phyloP scores from a whole-genome alignment of 768 basidiomycete genomes.

The Crassisporium funariophilum region DNA sequence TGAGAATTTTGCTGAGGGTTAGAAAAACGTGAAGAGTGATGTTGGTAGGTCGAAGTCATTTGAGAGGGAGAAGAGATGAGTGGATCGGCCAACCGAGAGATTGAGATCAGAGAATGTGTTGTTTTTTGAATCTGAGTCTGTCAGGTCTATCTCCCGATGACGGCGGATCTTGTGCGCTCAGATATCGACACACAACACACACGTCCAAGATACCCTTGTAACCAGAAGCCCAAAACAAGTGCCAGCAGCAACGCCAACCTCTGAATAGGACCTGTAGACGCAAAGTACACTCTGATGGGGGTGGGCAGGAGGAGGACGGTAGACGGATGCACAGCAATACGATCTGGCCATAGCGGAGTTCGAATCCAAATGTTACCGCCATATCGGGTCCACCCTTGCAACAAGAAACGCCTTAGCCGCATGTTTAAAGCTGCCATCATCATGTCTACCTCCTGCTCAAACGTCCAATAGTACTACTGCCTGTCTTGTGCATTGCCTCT shows the following conservation, averaged over 20 bases:
- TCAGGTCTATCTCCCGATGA: slow-evolving; percentile 66
- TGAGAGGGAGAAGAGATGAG: slow-evolving; percentile 20
- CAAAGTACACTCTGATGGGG: slow-evolving; percentile 14
- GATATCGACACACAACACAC: slow-evolving; percentile 13
- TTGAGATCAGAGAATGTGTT: slow-evolving; percentile 41
- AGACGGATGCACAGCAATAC: slow-evolving; percentile 14
- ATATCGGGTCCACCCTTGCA: slow-evolving; percentile 29
- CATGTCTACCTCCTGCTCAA: slow-evolving; percentile 11
- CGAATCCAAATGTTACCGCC: slow-evolving; percentile 25
- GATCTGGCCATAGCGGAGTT: slow-evolving; percentile 38
- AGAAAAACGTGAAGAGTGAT: slow-evolving; percentile 34
- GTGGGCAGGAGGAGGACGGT: slow-evolving; percentile 22
- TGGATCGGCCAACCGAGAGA: slow-evolving; percentile 37
- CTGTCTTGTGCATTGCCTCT: slow-evolving; percentile 2
- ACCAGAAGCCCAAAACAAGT: too few species aligned
- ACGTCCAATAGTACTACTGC: slow-evolving; percentile 1
- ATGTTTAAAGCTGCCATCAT: slow-evolving; percentile 15
- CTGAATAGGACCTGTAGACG: too few species aligned
- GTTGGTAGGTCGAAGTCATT: slow-evolving; percentile 31
- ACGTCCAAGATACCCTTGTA: too few species aligned
- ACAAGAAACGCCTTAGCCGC: too few species aligned
- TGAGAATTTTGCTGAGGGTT: slow-evolving; percentile 38
- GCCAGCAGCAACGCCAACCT: too few species aligned
- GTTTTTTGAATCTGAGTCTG: slow-evolving; percentile 45
- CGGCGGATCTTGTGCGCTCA: slow-evolving; percentile 51